Percentiles rank a stretch among this genome's conserved stretches.
Conservation (phyloP, 1,139 yeast species). For the Scheffersomyces insectosa region DNA sequence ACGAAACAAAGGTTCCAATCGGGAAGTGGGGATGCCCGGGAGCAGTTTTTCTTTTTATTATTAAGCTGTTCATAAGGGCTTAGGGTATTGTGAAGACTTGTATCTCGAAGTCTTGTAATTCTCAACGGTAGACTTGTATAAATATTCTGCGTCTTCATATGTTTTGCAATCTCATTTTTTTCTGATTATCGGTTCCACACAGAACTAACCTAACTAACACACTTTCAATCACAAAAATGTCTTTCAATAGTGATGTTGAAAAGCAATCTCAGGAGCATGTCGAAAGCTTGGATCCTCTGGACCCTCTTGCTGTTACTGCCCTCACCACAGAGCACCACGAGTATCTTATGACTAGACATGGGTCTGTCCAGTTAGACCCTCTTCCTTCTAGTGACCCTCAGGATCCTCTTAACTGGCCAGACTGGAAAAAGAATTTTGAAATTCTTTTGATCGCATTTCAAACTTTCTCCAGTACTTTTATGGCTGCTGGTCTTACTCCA, state of each 20-base stretch:
- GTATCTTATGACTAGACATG: constrained; percentile 16
- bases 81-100: too few species aligned
- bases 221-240: background rate
- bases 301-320: constrained; percentile 4
- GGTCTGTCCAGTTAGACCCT: constrained; percentile 16
- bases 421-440: constrained; percentile 5
- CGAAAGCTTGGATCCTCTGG: constrained; percentile 2
- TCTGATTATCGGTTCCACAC: too few species aligned
- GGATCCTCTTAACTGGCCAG: constrained; percentile 20
- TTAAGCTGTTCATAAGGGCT: too few species aligned
- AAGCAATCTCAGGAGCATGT: constrained; percentile 5
- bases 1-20: too few species aligned
- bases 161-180: too few species aligned
- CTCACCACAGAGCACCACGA: constrained; percentile 11
- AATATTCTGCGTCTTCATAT: too few species aligned
- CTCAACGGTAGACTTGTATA: too few species aligned
- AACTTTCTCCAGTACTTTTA: constrained; percentile 14
- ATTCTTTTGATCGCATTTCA: constrained; percentile 16
- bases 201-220: too few species aligned
- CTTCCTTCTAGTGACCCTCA: constrained; percentile 15
- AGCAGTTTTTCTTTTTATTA: too few species aligned
- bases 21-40: too few species aligned
- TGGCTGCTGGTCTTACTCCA: constrained; percentile 19
- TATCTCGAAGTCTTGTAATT: too few species aligned
- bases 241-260: constrained; percentile 6